These are phyloP conservation scores for Plasmodium ovale DNA, from an alignment of 169 alveolate genomes.

Conservation along the genomic window DNA sequence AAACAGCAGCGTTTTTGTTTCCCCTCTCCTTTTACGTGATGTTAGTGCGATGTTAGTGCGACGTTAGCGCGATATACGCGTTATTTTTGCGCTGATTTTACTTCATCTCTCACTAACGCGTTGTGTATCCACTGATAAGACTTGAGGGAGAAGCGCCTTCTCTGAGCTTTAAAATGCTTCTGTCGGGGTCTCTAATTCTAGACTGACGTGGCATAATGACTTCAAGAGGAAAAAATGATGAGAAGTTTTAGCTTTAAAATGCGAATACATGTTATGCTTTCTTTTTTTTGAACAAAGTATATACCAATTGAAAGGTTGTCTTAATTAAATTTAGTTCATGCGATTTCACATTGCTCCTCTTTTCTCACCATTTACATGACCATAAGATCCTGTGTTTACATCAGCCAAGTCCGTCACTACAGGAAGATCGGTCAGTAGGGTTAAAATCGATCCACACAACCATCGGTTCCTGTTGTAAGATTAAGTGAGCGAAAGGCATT, in stretches of 20 bases:
- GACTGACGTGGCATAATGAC: slow-evolving; percentile 76
- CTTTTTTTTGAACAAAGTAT: background rate
- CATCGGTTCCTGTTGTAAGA: slow-evolving; percentile 59
- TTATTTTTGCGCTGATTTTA: background rate
- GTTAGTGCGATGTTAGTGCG: no score
- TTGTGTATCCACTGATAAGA: slow-evolving; percentile 67
- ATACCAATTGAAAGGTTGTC: no score
- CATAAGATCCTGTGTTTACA: slow-evolving; percentile 83
- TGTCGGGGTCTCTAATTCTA: slow-evolving; percentile 66
- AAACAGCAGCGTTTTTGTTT: background rate
- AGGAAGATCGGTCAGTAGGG: slow-evolving; percentile 83
- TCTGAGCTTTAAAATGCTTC: slow-evolving; percentile 64
- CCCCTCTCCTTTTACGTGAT: background rate
- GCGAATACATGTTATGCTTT: background rate
- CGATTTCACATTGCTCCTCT: background rate
- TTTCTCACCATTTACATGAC: slow-evolving; percentile 82
- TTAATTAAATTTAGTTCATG: no score
- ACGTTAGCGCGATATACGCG: no score
- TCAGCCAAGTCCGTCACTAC: slow-evolving; percentile 84
- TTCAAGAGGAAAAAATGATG: background rate
- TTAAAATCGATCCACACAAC: slow-evolving; percentile 83
- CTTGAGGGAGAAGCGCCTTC: slow-evolving; percentile 75
- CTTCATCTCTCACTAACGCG: slow-evolving; percentile 1
- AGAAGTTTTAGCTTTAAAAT: background rate
- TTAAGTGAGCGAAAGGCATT: background rate